These are phyloP conservation scores for Aschersonia sp. DNA, from an alignment of 2,329 filamentous ascomycete genomes.

Conservation along the genomic window DNA sequence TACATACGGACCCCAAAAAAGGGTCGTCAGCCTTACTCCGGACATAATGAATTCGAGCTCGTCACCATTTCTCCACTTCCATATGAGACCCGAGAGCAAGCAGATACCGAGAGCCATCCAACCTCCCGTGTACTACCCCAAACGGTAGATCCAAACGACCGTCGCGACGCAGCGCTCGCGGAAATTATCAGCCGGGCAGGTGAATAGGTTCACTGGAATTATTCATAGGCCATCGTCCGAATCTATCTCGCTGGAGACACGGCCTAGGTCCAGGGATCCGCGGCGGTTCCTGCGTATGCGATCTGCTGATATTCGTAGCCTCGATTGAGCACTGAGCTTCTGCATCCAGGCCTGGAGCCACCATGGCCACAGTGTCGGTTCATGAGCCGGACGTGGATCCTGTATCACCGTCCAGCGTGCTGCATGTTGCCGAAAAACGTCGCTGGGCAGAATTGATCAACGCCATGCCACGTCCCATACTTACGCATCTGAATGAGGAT, in stretches of 20 bases:
- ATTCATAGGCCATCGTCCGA: no score
- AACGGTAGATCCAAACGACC: no score
- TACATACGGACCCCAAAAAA: not conserved
- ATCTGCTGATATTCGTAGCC: not conserved
- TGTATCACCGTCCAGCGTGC: not conserved
- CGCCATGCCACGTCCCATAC: constrained; percentile 20
- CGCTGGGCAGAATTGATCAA: constrained; percentile 9
- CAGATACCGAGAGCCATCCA: no score
- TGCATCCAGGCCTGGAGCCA: not conserved
- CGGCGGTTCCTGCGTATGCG: not conserved
- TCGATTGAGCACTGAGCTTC: no score
- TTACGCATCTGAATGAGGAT: constrained; percentile 53
- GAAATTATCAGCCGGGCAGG: no score
- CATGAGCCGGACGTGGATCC: not conserved
- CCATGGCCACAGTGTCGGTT: not conserved
- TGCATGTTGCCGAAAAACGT: constrained; percentile 6
- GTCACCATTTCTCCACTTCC: not conserved
- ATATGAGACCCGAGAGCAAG: not conserved
- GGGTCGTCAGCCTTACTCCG: not conserved
- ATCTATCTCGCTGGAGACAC: no score
- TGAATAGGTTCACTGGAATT: no score
- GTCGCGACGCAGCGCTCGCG: no score
- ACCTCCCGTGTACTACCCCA: no score
- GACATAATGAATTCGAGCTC: not conserved
- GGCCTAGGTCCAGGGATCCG: no score